Evolutionary conservation across 1,284 basidiomycete species (phyloP), one percentile per base, ranked within the genome.

Genomic region (Irpex rosettiformis): DNA sequence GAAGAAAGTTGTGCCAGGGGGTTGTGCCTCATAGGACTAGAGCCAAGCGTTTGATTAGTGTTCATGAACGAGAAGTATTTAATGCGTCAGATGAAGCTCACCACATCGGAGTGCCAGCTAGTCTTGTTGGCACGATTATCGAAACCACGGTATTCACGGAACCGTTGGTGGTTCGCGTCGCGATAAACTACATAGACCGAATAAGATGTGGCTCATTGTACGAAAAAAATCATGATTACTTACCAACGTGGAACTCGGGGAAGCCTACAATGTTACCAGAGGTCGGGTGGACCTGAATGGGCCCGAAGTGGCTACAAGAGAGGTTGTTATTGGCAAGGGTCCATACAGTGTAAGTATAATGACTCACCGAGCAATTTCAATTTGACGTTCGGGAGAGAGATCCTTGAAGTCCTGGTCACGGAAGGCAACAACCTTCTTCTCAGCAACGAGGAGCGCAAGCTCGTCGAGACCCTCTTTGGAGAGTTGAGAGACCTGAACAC

Each of bases 331-430:
- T 13, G 25, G 27, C 16, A 11, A 7, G 11, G 24, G 25, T 13
- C 11, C 11, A 16, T 21, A 51, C 4, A 8, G 22, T n/a, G 24
- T 4, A 2, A 18, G 13, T 24, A 10, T n/a, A 33, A 33, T 4
- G 18, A 42, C 60, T 37, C 42, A 64, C 62, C 56, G 54, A 7
- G 65, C 77, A 30, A 83, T 76, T 64, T 79, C 79, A 58, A 83
- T 77, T 64, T 83, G 81, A 56, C 72, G 68, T 52, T 83, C 81
- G 10, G 77, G 73, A 0, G 73, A 72, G 30, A 83, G 62, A 61
- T 83, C 82, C 69, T 81, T 83, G 71, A 84, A 83, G 67, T 84
- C 78, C 63, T 84, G 82, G 69, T 84, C 77, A 24, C 82, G 75
- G 70, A 86, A 81, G 22, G 83, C 65, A 1, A 85, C 70, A 25